A percentile compares a stretch with the other conserved stretches of the same genome.
These are phyloP conservation scores for Durusdinium trenchii DNA, from an alignment of 73 alveolate species.

Conservation along the genomic window DNA sequence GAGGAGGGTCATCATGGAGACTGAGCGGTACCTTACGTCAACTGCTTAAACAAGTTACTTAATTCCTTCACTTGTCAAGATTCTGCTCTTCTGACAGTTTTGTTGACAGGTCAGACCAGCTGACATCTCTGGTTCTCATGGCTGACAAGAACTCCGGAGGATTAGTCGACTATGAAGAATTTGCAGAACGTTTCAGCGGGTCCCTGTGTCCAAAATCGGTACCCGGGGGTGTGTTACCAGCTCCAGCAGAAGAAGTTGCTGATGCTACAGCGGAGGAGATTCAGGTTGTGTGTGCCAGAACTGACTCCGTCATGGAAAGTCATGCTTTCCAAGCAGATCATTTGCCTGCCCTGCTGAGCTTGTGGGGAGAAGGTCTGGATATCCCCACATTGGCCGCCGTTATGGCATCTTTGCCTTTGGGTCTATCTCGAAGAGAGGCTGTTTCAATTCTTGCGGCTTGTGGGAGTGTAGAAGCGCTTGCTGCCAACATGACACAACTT, in stretches of 20 bases:
- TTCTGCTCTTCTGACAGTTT: not conserved
- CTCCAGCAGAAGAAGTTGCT: conserved; percentile 43
- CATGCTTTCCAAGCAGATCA: conserved; percentile 59
- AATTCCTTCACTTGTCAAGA: no score
- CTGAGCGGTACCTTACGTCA: conserved; percentile 72
- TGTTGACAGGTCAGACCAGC: conserved; percentile 66
- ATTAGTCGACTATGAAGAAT: conserved; percentile 62
- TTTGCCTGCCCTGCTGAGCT: conserved; percentile 46
- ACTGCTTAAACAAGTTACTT: not conserved
- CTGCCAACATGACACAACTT: conserved; percentile 36
- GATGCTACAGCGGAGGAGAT: conserved; percentile 82
- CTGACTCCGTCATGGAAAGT: conserved; percentile 60
- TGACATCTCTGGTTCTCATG: conserved; percentile 58
- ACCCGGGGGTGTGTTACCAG: conserved; percentile 62
- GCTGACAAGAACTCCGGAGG: conserved; percentile 93
- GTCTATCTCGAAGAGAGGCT: conserved; percentile 69
- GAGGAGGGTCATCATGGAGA: conserved; percentile 82
- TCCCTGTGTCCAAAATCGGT: not conserved
- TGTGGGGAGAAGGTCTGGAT: conserved; percentile 49
- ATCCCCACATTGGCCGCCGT: conserved; percentile 76
- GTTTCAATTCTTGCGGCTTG: conserved; percentile 24
- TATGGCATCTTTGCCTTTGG: conserved; percentile 63
- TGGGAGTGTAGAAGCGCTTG: conserved; percentile 79
- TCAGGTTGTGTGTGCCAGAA: conserved; percentile 62
- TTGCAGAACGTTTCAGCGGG: conserved; percentile 69